Conservation (phyloP, 176 grass and related monocot genomes). For the Dactylis glomerata region DNA sequence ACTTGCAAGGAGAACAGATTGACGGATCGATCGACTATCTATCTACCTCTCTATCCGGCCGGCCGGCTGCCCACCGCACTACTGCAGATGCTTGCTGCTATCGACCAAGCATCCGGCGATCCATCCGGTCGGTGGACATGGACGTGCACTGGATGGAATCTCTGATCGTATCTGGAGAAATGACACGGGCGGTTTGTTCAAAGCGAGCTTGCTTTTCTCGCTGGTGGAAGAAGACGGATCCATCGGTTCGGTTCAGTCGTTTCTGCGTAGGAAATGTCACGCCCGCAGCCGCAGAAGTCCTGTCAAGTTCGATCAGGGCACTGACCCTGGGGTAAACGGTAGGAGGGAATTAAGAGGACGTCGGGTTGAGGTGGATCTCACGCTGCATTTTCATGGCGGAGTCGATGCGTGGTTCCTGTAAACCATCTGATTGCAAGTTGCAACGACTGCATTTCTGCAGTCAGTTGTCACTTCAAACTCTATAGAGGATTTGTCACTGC, state of each 20-base stretch:
- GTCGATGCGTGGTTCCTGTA: too few relatives aligned
- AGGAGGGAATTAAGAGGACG: not conserved
- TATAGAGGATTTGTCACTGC: too few relatives aligned
- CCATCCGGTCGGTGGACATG: not conserved
- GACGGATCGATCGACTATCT: not conserved
- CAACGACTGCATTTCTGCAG: too few relatives aligned
- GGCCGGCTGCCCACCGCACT: not conserved
- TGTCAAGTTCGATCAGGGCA: not conserved
- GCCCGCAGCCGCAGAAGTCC: not conserved
- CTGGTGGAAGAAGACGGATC: not conserved
- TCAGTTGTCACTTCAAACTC: too few relatives aligned
- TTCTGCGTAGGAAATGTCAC: not conserved
- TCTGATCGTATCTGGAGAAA: constrained; percentile 42
- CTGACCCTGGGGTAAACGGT: not conserved
- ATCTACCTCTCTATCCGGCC: constrained; percentile 9
- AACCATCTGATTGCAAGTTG: too few relatives aligned
- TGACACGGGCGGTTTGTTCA: constrained; percentile 12
- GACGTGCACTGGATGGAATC: not conserved
- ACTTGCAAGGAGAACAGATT: not conserved
- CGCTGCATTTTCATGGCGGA: not conserved
- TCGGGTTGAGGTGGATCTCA: not conserved
- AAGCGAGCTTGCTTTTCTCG: not conserved
- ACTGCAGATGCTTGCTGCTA: not conserved
- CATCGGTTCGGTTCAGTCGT: not conserved
- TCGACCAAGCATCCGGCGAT: not conserved